phyloP scores from a whole-genome alignment of 192 early-diverging fungal species.

The Radiomyces spectabilis region DNA sequence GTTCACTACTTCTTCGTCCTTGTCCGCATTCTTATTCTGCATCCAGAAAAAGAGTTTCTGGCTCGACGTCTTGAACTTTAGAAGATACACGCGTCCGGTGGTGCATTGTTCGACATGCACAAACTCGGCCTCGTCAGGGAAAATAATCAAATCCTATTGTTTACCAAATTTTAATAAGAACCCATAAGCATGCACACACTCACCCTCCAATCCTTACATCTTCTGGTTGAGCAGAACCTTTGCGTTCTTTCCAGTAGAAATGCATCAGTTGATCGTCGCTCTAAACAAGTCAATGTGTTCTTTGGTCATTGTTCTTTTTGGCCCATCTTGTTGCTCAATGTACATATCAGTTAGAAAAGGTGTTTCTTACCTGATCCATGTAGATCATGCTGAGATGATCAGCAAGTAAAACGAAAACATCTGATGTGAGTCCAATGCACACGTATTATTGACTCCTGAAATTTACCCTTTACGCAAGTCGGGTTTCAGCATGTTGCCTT shows the following conservation, averaged over 20 bases:
- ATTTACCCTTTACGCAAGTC: constrained; percentile 67
- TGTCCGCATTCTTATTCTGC: constrained; percentile 57
- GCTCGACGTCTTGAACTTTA: constrained; percentile 74
- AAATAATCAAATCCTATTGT: constrained; percentile 57
- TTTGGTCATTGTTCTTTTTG: not conserved
- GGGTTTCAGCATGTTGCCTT: constrained; percentile 60
- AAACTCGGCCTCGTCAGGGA: constrained; percentile 71
- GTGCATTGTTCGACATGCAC: constrained; percentile 40
- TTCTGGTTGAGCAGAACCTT: constrained; percentile 31
- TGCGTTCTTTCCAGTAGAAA: constrained; percentile 75
- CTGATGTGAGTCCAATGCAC: not conserved
- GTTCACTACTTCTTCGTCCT: constrained; percentile 45
- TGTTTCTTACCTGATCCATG: constrained; percentile 44
- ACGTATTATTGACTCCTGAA: not conserved
- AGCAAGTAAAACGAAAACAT: not conserved
- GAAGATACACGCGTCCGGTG: constrained; percentile 70
- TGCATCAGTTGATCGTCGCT: constrained; percentile 66
- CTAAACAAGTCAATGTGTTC: constrained; percentile 1
- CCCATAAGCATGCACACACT: not conserved
- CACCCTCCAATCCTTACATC: constrained; percentile 29
- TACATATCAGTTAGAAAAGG: no score
- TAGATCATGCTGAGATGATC: constrained; percentile 30
- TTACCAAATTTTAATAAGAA: not conserved
- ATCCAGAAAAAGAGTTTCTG: constrained; percentile 82
- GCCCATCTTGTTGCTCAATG: not conserved